phyloP scores from a whole-genome alignment of 2,329 filamentous ascomycete genomes.

The Fusarium torulosum region DNA sequence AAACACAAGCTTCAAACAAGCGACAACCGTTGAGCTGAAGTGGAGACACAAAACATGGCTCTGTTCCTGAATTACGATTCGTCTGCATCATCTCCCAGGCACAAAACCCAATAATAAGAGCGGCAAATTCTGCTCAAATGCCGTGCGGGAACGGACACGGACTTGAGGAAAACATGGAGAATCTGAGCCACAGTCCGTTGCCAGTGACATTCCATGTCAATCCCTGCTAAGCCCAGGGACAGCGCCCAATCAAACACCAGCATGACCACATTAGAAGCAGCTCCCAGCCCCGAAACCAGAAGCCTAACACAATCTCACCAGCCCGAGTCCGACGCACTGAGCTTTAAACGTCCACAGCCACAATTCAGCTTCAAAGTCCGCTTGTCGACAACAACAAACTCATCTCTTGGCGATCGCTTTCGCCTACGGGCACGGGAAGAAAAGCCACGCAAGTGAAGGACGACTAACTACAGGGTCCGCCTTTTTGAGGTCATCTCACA shows the following conservation, averaged over 20 bases:
- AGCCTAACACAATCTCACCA: not conserved
- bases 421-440: conserved; percentile 18
- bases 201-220: conserved; percentile 1
- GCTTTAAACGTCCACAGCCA: conserved; percentile 15
- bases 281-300: conserved; percentile 6
- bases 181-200: conserved; percentile 13
- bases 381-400: conserved; percentile 2
- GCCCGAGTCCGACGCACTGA: conserved; percentile 14
- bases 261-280: conserved; percentile 10
- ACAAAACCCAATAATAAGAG: not conserved
- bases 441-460: not conserved
- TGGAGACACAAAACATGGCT: conserved; percentile 8
- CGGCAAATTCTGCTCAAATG: conserved; percentile 4
- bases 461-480: not conserved
- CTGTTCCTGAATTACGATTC: conserved; percentile 8
- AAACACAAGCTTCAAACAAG: not conserved
- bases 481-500: conserved; percentile 5
- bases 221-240: not conserved
- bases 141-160: conserved; percentile 27
- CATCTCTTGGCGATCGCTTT: conserved; percentile 1
- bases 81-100: not conserved
- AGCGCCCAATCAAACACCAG: not conserved
- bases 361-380: conserved; percentile 17
- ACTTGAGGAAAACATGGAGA: conserved; percentile 6
- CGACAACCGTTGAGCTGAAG: conserved; percentile 7